A percentile compares a stretch with the other conserved stretches of the same genome.
phyloP scores from a whole-genome alignment of 1,284 basidiomycete genomes.

The Ustilago cynodontis region DNA sequence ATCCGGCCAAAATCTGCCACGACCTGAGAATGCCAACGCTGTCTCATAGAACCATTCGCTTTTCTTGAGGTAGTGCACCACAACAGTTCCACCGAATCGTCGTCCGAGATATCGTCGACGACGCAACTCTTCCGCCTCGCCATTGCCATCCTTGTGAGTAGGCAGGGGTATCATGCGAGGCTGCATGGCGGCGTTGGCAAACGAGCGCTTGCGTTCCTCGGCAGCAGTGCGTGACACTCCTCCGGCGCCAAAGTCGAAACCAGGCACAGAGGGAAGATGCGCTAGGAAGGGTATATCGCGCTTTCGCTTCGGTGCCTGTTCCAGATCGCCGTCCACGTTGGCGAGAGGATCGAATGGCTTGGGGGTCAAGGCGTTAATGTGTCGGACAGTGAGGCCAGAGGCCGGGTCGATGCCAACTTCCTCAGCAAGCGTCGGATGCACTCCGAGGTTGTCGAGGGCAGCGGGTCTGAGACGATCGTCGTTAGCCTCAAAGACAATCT shows the following conservation, averaged over 20 bases:
- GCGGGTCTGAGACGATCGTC: constrained; percentile 61
- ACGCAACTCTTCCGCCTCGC: constrained; percentile 74
- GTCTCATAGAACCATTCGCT: constrained; percentile 97
- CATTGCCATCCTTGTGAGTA: constrained; percentile 56
- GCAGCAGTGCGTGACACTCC: constrained; percentile 45
- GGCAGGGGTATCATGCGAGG: constrained; percentile 56
- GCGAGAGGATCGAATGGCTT: constrained; percentile 13
- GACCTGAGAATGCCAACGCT: constrained; percentile 84
- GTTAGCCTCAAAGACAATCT: constrained; percentile 66
- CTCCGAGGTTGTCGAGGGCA: constrained; percentile 11
- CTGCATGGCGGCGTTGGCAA: constrained; percentile 33
- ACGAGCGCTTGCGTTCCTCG: constrained; percentile 40
- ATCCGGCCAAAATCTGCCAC: constrained; percentile 74
- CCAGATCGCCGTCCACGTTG: constrained; percentile 11
- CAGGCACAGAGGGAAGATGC: constrained; percentile 58
- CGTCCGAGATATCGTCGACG: constrained; percentile 67
- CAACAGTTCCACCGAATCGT: constrained; percentile 83
- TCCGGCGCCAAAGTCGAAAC: constrained; percentile 49
- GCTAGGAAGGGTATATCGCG: constrained; percentile 71
- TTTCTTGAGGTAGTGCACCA: constrained; percentile 97
- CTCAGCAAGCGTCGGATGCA: constrained; percentile 35
- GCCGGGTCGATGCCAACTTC: constrained; percentile 54
- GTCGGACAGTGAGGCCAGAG: constrained; percentile 46
- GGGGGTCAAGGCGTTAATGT: constrained; percentile 69
- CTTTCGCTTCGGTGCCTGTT: constrained; percentile 14